A percentile compares a stretch with the other conserved stretches of the same genome.
Evolutionary conservation across 169 alveolate genomes (phyloP).

Genomic region (Plasmodium gaboni): DNA sequence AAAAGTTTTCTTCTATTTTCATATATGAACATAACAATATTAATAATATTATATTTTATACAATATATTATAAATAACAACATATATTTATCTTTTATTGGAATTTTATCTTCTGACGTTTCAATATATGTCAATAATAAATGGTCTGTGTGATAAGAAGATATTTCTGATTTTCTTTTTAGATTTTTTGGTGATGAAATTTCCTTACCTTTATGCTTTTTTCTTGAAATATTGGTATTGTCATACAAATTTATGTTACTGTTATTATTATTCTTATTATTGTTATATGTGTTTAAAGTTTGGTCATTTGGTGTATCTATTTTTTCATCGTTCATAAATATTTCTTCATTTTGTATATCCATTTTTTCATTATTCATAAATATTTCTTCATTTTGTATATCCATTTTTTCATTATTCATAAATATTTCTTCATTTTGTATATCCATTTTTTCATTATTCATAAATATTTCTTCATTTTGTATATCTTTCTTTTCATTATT

Average conservation of each 20-base stretch:
- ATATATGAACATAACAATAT: conserved; percentile 50
- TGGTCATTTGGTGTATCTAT: too few relatives aligned
- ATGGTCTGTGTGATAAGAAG: too few relatives aligned
- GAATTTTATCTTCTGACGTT: conserved; percentile 1
- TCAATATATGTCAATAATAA: neutral
- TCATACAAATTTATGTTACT: too few relatives aligned
- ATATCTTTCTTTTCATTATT: conserved; percentile 13
- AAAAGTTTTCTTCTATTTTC: conserved; percentile 36
- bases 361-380: neutral
- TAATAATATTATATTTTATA: conserved; percentile 43
- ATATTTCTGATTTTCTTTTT: too few relatives aligned
- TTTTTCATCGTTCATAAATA: neutral
- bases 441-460: neutral
- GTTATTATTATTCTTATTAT: too few relatives aligned
- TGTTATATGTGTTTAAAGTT: too few relatives aligned
- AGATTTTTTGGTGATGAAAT: too few relatives aligned
- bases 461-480: neutral
- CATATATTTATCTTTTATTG: conserved; percentile 34
- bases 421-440: neutral
- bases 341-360: neutral
- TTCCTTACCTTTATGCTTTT: neutral
- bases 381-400: neutral
- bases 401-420: neutral
- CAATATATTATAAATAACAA: conserved; percentile 49
- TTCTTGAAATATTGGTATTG: too few relatives aligned